Evolutionary conservation across 1,139 yeast species (phyloP).

Genomic region (Suzukiozyma palmioleophila): DNA sequence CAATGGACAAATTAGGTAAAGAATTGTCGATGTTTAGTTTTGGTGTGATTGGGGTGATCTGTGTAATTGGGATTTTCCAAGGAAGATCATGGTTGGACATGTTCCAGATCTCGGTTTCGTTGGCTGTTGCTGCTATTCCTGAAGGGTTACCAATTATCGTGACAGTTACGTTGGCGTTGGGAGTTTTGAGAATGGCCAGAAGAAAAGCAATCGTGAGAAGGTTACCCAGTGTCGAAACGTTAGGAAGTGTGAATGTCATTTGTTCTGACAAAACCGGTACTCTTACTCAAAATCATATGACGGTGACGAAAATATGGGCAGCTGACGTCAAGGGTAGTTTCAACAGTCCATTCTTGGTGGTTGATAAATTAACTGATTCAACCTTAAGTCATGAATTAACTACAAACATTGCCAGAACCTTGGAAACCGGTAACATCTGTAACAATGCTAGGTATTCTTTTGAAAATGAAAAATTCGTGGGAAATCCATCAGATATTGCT

Average conservation of each 20-base stretch:
- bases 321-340: constrained; percentile 60
- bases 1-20: constrained; percentile 93
- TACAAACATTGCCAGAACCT: constrained; percentile 47
- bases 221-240: constrained; percentile 90
- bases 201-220: constrained; percentile 90
- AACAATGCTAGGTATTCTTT: constrained; percentile 71
- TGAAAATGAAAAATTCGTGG: constrained; percentile 70
- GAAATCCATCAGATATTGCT: constrained; percentile 94
- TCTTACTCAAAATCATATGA: constrained; percentile 89
- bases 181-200: constrained; percentile 92
- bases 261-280: constrained; percentile 97
- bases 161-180: constrained; percentile 91
- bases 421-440: constrained; percentile 73
- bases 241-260: constrained; percentile 92
- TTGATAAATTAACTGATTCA: constrained; percentile 42
- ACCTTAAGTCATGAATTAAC: constrained; percentile 44
- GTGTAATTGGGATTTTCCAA: constrained; percentile 79
- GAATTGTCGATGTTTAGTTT: constrained; percentile 82
- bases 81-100: constrained; percentile 94
- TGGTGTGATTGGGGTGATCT: constrained; percentile 79
- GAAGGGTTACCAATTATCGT: constrained; percentile 97
- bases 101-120: constrained; percentile 93
- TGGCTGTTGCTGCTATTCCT: constrained; percentile 98
- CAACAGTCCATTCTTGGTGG: constrained; percentile 41
- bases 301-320: constrained; percentile 84